phyloP scores from a whole-genome alignment of 257 asterid species.

The Solanum infundibuliforme region DNA sequence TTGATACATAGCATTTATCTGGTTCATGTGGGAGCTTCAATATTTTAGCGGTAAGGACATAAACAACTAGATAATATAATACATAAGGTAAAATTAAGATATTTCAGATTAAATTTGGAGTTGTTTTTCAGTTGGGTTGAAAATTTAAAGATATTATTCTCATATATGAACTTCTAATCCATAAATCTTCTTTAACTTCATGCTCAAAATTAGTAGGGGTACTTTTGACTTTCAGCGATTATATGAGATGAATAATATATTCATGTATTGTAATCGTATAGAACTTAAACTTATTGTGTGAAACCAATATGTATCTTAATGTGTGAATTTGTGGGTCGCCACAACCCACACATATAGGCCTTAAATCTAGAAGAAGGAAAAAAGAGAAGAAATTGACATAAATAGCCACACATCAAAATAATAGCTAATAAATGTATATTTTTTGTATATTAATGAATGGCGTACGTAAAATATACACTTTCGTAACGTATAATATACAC shows the following conservation, averaged over 20 bases:
- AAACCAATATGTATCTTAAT: not conserved
- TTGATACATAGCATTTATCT: too few relatives aligned
- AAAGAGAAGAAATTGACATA: not conserved
- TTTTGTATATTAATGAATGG: too few relatives aligned
- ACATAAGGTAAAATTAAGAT: not conserved
- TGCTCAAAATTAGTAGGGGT: not conserved
- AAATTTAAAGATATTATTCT: not conserved
- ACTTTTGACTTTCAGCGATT: not conserved
- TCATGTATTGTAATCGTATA: not conserved
- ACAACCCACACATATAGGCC: not conserved
- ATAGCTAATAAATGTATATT: not conserved
- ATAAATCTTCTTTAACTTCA: not conserved
- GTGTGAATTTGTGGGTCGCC: not conserved
- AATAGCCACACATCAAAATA: too few relatives aligned
- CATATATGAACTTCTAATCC: not conserved
- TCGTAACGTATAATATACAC: too few relatives aligned
- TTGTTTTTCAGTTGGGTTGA: not conserved
- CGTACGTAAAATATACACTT: too few relatives aligned
- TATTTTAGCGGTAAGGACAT: not conserved
- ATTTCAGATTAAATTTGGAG: not conserved
- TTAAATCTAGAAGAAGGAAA: not conserved
- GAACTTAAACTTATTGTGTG: too few relatives aligned
- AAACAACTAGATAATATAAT: not conserved
- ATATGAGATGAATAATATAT: not conserved
- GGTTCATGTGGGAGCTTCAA: not conserved